Percentiles rank a stretch among this genome's conserved stretches.
Evolutionary conservation across 1,139 yeast species (phyloP).

Genomic region (Hansenula sp.): DNA sequence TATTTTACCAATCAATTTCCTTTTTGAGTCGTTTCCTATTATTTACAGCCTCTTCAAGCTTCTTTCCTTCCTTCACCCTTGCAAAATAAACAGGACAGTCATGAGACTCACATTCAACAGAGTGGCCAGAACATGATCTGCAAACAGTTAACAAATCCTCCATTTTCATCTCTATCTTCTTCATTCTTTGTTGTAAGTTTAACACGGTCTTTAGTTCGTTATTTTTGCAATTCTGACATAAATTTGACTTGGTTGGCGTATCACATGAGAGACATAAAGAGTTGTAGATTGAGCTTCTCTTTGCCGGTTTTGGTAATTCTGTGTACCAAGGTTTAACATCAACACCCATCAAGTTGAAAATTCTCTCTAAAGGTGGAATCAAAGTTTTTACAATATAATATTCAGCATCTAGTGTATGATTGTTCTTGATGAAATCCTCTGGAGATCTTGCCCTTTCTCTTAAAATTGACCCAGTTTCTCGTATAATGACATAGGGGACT

Average conservation of each 20-base stretch:
- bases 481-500: slow-evolving; percentile 78
- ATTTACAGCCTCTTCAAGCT: slow-evolving; percentile 9
- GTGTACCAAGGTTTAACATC: slow-evolving; percentile 73
- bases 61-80: slow-evolving; percentile 24
- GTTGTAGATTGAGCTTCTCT: slow-evolving; percentile 9
- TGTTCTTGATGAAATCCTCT: slow-evolving; percentile 52
- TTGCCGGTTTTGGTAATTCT: slow-evolving; percentile 49
- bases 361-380: slow-evolving; percentile 84
- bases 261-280: slow-evolving; percentile 19
- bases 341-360: slow-evolving; percentile 80
- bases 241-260: slow-evolving; percentile 13
- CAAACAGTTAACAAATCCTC: slow-evolving; percentile 23
- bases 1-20: slow-evolving; percentile 8
- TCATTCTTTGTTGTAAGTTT: slow-evolving; percentile 17
- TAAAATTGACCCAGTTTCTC: slow-evolving; percentile 64
- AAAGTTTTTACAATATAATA: slow-evolving; percentile 81
- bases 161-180: slow-evolving; percentile 17
- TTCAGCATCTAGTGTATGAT: slow-evolving; percentile 61
- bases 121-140: slow-evolving; percentile 23
- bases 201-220: slow-evolving; percentile 23
- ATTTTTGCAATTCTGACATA: slow-evolving; percentile 32
- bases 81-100: slow-evolving; percentile 36
- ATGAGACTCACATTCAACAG: slow-evolving; percentile 27
- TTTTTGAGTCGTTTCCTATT: slow-evolving; percentile 4
- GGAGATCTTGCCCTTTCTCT: slow-evolving; percentile 82